Percentiles rank a stretch among this genome's conserved stretches.
phyloP scores from a whole-genome alignment of 352 stramenopile genomes.

The Peronosclerospora sorghi region DNA sequence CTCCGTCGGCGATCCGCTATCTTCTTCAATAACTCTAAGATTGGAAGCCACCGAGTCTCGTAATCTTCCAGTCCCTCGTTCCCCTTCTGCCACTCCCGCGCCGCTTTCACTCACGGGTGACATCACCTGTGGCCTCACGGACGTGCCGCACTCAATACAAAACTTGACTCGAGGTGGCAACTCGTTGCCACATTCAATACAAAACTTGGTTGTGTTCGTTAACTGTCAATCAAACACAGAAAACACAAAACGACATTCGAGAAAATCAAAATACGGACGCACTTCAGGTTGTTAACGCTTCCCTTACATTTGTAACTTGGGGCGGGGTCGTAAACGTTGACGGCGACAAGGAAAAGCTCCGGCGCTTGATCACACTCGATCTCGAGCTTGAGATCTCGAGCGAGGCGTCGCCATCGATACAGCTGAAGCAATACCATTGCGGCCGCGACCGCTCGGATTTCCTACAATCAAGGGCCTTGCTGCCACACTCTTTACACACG shows the following conservation, averaged over 20 bases:
- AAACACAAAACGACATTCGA: not conserved
- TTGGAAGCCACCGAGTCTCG: slow-evolving; percentile 31
- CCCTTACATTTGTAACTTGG: slow-evolving; percentile 39
- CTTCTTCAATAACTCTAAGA: slow-evolving; percentile 63
- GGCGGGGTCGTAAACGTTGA: slow-evolving; percentile 23
- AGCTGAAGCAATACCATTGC: slow-evolving; percentile 73
- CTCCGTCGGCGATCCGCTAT: slow-evolving; percentile 47
- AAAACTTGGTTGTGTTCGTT: slow-evolving; percentile 62
- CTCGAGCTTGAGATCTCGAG: slow-evolving; percentile 53
- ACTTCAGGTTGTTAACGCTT: not conserved
- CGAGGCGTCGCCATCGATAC: slow-evolving; percentile 51
- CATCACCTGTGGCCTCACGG: slow-evolving; percentile 39
- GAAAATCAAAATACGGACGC: not conserved
- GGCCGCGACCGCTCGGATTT: slow-evolving; percentile 38
- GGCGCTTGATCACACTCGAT: slow-evolving; percentile 37
- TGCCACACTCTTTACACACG: slow-evolving; percentile 74
- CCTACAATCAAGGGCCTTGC: slow-evolving; percentile 61
- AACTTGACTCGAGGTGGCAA: slow-evolving; percentile 70
- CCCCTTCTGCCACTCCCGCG: slow-evolving; percentile 12
- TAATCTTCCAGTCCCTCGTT: slow-evolving; percentile 29
- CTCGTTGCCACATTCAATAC: slow-evolving; percentile 78
- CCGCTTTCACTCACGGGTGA: slow-evolving; percentile 34
- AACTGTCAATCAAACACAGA: slow-evolving; percentile 22
- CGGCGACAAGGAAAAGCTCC: slow-evolving; percentile 42
- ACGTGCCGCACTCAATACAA: slow-evolving; percentile 77